A percentile compares a stretch with the other conserved stretches of the same genome.
Evolutionary conservation across 2,329 filamentous ascomycete species (phyloP).

Genomic region (Fusarium marasasianum): DNA sequence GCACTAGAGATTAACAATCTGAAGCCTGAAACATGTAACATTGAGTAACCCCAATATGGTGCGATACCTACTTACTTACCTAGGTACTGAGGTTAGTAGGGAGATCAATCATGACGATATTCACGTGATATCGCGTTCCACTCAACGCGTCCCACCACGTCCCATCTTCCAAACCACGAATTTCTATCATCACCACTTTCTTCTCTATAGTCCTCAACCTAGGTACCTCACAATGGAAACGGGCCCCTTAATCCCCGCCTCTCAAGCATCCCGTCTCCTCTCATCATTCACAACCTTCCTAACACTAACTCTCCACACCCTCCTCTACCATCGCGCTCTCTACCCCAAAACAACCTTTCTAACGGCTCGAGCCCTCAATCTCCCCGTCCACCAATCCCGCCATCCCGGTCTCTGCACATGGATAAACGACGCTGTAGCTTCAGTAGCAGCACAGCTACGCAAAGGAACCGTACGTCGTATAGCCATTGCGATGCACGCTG

Average conservation of each 20-base stretch:
- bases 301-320: conserved; percentile 83
- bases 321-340: conserved; percentile 82
- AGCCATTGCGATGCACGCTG: conserved; percentile 59
- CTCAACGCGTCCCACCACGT: conserved; percentile 36
- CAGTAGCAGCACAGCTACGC: conserved; percentile 75
- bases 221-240: conserved; percentile 5
- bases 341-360: conserved; percentile 84
- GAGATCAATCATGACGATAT: neutral
- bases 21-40: neutral
- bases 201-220: neutral
- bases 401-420: conserved; percentile 88
- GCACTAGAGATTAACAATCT: neutral
- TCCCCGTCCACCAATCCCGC: conserved; percentile 83
- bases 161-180: neutral
- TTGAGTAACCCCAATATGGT: neutral
- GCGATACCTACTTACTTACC: too few relatives aligned
- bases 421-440: conserved; percentile 82
- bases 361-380: conserved; percentile 81
- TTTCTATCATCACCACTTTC: neutral
- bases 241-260: conserved; percentile 44
- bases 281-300: conserved; percentile 81
- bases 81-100: neutral
- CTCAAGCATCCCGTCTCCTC: conserved; percentile 61
- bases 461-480: conserved; percentile 59
- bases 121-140: conserved; percentile 43